Evolutionary conservation across 2,329 filamentous ascomycete species (phyloP), one percentile per base, ranked within the genome.

Genomic region (Penicillium sp.): DNA sequence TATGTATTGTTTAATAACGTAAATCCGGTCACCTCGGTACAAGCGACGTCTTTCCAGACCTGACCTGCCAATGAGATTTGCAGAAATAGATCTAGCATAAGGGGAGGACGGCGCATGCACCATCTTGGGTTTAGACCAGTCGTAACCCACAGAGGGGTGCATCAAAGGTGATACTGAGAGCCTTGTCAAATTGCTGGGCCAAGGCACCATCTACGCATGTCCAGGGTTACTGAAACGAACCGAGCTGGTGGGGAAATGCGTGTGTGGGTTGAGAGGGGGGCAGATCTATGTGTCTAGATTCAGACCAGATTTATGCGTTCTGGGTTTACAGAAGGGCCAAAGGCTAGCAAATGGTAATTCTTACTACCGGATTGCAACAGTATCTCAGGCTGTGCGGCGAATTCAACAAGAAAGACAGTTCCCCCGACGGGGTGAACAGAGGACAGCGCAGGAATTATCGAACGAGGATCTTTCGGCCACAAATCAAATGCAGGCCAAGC

Each of bases 211-310:
- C 12, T 43, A 49, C 37, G 46, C 48, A 53, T 33, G 40, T 53
- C 29, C 60, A 60, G 55, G 53, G 49, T 60, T 59, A 45, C 46
- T 59, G 60, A 62, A 60, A 59, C 55, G 48, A 47, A 47, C 52
- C 29, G 27, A 58, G 30, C 51, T 60, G 45, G 51, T 52, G 52
- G 50, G 50, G 49, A 41, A 20, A 10, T 34, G 23, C 9, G 29
- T 23, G 27, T 23, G 43, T 37, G 27, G 50, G 18, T 26, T 44
- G 8, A 23, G 24, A 47, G 10, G 17, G n/a, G 39, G 33, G 42
- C 26, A 18, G 37, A 39, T 13, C 12, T 17, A 21, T 17, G 40
- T 27, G 30, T 44, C 29, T 21, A 10, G 32, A 49, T 32, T 18
- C 18, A 48, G 23, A 37, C 15, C 7, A 13, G 32, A 49, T 15